Evolutionary conservation across 2,329 filamentous ascomycete species (phyloP).

Genomic region (Fusarium concolor): DNA sequence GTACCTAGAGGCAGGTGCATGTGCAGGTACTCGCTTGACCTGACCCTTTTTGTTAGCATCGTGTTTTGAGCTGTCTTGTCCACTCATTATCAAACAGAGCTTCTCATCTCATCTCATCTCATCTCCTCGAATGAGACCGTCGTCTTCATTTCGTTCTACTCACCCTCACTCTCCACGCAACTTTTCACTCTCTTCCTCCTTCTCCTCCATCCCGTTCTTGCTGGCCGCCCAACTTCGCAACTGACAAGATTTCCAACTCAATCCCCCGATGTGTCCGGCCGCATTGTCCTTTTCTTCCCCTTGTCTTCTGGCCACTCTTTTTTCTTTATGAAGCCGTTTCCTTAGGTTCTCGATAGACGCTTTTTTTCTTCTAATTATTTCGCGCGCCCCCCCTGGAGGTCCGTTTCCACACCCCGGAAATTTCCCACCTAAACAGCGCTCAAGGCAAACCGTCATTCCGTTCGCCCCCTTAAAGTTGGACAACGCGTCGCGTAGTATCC

Average conservation of each 20-base stretch:
- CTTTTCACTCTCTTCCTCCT: constrained; percentile 8
- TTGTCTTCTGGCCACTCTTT: constrained; percentile 43
- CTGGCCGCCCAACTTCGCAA: constrained; percentile 24
- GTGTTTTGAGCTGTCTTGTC: constrained; percentile 21
- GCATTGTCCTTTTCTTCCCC: constrained; percentile 42
- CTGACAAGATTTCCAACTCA: constrained; percentile 21
- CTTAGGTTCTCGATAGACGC: constrained; percentile 38
- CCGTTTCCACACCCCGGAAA: constrained; percentile 43
- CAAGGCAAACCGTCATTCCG: constrained; percentile 39
- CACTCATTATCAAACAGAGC: constrained; percentile 37
- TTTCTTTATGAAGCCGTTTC: constrained; percentile 46
- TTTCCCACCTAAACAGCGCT: constrained; percentile 38
- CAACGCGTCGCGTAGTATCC: constrained; percentile 52
- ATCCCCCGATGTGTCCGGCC: constrained; percentile 50
- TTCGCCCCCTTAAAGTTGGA: constrained; percentile 46
- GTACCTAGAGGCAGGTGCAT: constrained; percentile 1
- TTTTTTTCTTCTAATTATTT: constrained; percentile 23
- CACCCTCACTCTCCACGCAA: constrained; percentile 16
- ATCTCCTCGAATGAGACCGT: constrained; percentile 30
- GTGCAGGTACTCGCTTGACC: neutral
- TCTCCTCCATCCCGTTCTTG: constrained; percentile 16
- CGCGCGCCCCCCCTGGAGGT: constrained; percentile 41
- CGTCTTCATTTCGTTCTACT: constrained; percentile 27
- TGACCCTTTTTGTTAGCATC: constrained; percentile 10
- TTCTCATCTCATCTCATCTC: constrained; percentile 37